phyloP scores from a whole-genome alignment of 352 stramenopile genomes.

The Lagenidium sp. region DNA sequence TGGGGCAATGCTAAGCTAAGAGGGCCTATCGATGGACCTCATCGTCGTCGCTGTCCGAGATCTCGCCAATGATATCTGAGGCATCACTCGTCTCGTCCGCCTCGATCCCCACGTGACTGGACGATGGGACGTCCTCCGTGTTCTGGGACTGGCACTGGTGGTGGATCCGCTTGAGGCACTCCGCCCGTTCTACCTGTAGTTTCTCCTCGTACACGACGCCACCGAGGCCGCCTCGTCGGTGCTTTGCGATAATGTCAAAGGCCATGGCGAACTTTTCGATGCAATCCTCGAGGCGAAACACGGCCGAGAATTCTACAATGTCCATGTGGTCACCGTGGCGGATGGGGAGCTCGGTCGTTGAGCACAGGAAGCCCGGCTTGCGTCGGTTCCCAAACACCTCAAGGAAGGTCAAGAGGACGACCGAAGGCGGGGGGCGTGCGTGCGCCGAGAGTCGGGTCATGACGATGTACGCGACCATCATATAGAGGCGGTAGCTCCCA shows the following conservation, averaged over 20 bases:
- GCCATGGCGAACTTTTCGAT: slow-evolving; percentile 64
- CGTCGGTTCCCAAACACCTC: slow-evolving; percentile 57
- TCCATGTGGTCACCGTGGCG: slow-evolving; percentile 23
- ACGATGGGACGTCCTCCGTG: background rate
- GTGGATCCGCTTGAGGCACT: slow-evolving; percentile 21
- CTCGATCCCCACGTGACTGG: background rate
- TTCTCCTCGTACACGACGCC: slow-evolving; percentile 57
- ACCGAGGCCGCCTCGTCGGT: slow-evolving; percentile 29
- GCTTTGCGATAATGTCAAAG: slow-evolving; percentile 41
- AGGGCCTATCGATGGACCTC: no score
- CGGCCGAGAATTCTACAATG: slow-evolving; percentile 39
- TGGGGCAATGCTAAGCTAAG: no score
- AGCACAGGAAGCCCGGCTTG: slow-evolving; percentile 33
- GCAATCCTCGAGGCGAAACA: slow-evolving; percentile 62
- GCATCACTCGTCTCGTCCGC: background rate
- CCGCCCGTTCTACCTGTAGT: slow-evolving; percentile 18
- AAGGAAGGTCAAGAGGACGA: slow-evolving; percentile 46
- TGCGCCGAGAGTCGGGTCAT: background rate
- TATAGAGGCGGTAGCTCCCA: slow-evolving; percentile 71
- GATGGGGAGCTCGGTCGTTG: slow-evolving; percentile 29
- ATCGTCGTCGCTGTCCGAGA: slow-evolving; percentile 1
- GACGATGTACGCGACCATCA: slow-evolving; percentile 73
- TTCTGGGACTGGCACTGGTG: slow-evolving; percentile 1
- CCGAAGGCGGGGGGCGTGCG: background rate
- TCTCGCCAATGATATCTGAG: background rate